A percentile compares a stretch with the other conserved stretches of the same genome.
phyloP scores from a whole-genome alignment of 2,329 filamentous ascomycete genomes.

The Myriosclerotinia curreyana region DNA sequence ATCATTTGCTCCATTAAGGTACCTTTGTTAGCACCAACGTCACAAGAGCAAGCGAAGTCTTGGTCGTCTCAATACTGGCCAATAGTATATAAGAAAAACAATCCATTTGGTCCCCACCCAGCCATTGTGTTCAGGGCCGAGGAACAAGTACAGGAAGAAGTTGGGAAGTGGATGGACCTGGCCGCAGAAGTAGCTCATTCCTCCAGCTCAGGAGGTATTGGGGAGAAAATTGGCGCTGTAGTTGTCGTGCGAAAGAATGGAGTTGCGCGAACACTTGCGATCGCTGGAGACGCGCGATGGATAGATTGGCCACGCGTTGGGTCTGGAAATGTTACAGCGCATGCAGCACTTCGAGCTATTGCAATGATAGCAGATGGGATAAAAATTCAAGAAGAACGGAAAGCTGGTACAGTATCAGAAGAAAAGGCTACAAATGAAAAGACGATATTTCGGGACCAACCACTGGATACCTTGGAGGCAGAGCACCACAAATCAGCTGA shows the following conservation, averaged over 20 bases:
- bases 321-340: slow-evolving; percentile 71
- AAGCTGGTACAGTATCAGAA: slow-evolving; percentile 31
- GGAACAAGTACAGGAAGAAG: slow-evolving; percentile 63
- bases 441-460: slow-evolving; percentile 63
- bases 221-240: slow-evolving; percentile 70
- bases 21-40: slow-evolving; percentile 71
- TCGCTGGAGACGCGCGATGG: slow-evolving; percentile 76
- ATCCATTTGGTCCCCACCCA: slow-evolving; percentile 81
- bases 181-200: slow-evolving; percentile 62
- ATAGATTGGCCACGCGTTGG: slow-evolving; percentile 49
- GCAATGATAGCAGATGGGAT: slow-evolving; percentile 71
- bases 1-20: slow-evolving; percentile 53
- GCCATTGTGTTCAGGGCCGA: slow-evolving; percentile 68
- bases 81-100: slow-evolving; percentile 80
- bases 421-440: slow-evolving; percentile 33
- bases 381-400: slow-evolving; percentile 37
- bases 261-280: slow-evolving; percentile 54
- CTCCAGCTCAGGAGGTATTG: slow-evolving; percentile 55
- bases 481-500: slow-evolving; percentile 57
- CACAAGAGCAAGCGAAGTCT: slow-evolving; percentile 67
- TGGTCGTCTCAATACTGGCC: slow-evolving; percentile 82
- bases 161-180: slow-evolving; percentile 64
- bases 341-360: slow-evolving; percentile 74
- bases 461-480: slow-evolving; percentile 65
- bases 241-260: slow-evolving; percentile 57